Conservation (phyloP, 768 basidiomycete genomes). For the Lentinula aciculospora region DNA sequence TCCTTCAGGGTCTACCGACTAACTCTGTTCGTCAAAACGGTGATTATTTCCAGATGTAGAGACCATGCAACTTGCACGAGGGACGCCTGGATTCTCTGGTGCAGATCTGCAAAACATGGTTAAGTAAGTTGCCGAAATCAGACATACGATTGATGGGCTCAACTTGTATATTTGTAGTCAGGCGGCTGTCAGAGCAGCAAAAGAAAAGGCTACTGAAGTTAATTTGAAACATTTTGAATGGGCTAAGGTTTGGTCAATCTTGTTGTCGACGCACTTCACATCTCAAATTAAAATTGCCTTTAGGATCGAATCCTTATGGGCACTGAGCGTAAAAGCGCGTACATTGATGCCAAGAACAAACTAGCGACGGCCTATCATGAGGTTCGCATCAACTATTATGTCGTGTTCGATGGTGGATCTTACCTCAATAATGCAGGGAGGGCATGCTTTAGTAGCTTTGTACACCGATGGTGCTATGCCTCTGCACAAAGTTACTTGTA, state of each 20-base stretch:
- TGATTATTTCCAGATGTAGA: conserved; percentile 59
- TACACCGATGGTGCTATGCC: conserved; percentile 96
- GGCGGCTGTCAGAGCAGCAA: conserved; percentile 93
- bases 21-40: neutral
- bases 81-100: conserved; percentile 94
- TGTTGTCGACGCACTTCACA: neutral
- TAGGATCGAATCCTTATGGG: conserved; percentile 97
- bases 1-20: neutral
- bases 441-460: conserved; percentile 90
- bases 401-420: conserved; percentile 7
- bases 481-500: conserved; percentile 94
- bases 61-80: conserved; percentile 82
- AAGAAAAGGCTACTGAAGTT: conserved; percentile 73
- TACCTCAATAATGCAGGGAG: conserved; percentile 46
- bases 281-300: neutral
- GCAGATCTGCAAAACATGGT: conserved; percentile 97
- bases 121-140: conserved; percentile 52
- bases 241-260: conserved; percentile 68
- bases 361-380: conserved; percentile 95
- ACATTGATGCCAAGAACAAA: conserved; percentile 83
- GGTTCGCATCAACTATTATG: conserved; percentile 30
- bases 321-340: conserved; percentile 86
- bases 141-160: neutral
- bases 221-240: conserved; percentile 87
- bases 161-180: conserved; percentile 33